Evolutionary conservation across 768 basidiomycete species (phyloP).

Genomic region (Agrocybe pediades): DNA sequence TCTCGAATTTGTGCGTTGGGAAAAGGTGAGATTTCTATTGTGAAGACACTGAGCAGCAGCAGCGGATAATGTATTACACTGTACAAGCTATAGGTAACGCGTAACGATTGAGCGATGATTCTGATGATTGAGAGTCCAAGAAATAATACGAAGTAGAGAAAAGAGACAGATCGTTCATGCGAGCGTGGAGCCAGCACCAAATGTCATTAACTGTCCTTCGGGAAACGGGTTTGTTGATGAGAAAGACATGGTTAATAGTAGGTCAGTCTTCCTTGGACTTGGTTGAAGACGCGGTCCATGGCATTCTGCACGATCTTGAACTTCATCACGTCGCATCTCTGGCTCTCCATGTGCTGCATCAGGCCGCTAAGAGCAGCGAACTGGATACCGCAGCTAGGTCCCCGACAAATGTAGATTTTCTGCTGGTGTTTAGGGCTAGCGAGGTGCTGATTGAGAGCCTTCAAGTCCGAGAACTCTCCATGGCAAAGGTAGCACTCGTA

Average conservation of each 20-base stretch:
- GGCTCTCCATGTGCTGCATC: slow-evolving; percentile 68
- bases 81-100: too few relatives aligned
- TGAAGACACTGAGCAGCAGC: too few relatives aligned
- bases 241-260: not conserved
- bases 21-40: too few relatives aligned
- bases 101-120: too few relatives aligned
- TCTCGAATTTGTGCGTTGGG: too few relatives aligned
- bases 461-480: slow-evolving; percentile 36
- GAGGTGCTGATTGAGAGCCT: slow-evolving; percentile 60
- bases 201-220: too few relatives aligned
- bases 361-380: slow-evolving; percentile 60
- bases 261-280: slow-evolving; percentile 13
- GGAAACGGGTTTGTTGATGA: not conserved
- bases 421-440: slow-evolving; percentile 60
- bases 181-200: too few relatives aligned
- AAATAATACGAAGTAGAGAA: too few relatives aligned
- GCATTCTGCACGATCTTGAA: slow-evolving; percentile 39
- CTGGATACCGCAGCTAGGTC: slow-evolving; percentile 37
- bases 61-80: too few relatives aligned
- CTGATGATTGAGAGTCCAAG: too few relatives aligned
- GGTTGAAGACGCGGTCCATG: slow-evolving; percentile 23
- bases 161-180: too few relatives aligned
- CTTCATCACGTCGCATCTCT: slow-evolving; percentile 53
- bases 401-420: slow-evolving; percentile 57
- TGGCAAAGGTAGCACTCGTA: slow-evolving; percentile 74